These are phyloP conservation scores for Penicilliopsis zonata DNA, from an alignment of 495 filamentous ascomycete species.

Conservation along the genomic window DNA sequence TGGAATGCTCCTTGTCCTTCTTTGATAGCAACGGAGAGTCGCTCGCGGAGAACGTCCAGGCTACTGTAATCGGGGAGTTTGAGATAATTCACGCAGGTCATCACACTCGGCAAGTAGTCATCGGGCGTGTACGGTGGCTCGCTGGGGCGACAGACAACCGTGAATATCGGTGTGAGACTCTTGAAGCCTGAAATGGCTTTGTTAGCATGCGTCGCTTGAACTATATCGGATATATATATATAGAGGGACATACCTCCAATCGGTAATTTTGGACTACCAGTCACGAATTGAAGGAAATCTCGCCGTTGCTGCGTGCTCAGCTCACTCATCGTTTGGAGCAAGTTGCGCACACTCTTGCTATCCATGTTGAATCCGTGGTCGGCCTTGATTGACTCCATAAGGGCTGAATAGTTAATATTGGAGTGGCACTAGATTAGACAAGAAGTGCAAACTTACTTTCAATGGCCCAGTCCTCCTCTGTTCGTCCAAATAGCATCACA, in stretches of 20 bases:
- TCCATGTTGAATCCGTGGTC: conserved; percentile 99
- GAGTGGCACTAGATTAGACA: not conserved
- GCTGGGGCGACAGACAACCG: conserved; percentile 95
- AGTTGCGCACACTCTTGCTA: conserved; percentile 87
- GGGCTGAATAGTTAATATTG: conserved; percentile 40
- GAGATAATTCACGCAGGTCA: conserved; percentile 99
- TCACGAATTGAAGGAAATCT: conserved; percentile 96
- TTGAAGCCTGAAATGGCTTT: conserved; percentile 80
- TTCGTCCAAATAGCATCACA: conserved; percentile 89
- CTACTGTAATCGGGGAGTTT: conserved; percentile 93
- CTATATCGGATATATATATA: no score
- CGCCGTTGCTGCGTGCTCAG: conserved; percentile 61
- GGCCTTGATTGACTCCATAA: conserved; percentile 99
- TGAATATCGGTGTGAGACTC: conserved; percentile 92
- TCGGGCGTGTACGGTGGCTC: conserved; percentile 91
- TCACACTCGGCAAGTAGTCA: conserved; percentile 95
- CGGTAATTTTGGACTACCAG: conserved; percentile 94
- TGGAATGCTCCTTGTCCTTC: conserved; percentile 99
- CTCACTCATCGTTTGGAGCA: conserved; percentile 94
- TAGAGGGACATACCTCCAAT: conserved; percentile 68
- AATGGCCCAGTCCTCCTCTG: conserved; percentile 95
- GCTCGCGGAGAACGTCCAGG: conserved; percentile 60
- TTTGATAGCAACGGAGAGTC: conserved; percentile 73
- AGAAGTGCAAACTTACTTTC: conserved; percentile 58
- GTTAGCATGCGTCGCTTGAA: no score